Conservation (phyloP, 768 basidiomycete species). For the Termitomyces sp. region DNA sequence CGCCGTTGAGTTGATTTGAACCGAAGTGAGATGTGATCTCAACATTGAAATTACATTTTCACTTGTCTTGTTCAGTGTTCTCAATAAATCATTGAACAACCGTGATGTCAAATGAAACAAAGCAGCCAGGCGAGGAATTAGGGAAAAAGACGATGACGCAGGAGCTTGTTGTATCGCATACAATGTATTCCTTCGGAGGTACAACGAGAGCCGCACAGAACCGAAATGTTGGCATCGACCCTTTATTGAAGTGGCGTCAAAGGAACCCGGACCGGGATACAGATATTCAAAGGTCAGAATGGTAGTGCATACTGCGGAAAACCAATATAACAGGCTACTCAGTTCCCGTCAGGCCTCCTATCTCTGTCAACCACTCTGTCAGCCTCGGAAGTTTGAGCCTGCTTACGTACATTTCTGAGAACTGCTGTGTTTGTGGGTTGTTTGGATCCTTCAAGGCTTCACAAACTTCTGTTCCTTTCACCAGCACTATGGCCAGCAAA, state of each 20-base stretch:
- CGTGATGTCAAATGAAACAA: neutral
- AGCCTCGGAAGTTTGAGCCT: neutral
- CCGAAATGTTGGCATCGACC: conserved; percentile 3
- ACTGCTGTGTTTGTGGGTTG: conserved; percentile 4
- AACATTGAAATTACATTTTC: neutral
- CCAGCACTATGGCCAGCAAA: conserved; percentile 70
- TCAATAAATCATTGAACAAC: neutral
- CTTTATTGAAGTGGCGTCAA: conserved; percentile 3
- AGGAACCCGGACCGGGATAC: conserved; percentile 4
- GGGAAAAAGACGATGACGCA: neutral
- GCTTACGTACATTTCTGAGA: conserved; percentile 14
- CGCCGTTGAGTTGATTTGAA: neutral
- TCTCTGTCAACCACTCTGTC: neutral
- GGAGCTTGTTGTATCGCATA: neutral
- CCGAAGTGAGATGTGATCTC: neutral
- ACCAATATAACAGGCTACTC: neutral
- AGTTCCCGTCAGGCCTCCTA: neutral
- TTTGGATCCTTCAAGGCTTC: conserved; percentile 6
- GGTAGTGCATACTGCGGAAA: neutral
- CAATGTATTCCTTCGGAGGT: neutral
- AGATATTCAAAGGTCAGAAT: neutral
- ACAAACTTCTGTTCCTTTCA: conserved; percentile 14
- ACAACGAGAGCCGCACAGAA: neutral
- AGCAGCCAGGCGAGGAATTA: neutral
- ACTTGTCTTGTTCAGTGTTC: neutral